phyloP scores from a whole-genome alignment of 371 early-diverging fungal species.

The Catenaria anguillulae region DNA sequence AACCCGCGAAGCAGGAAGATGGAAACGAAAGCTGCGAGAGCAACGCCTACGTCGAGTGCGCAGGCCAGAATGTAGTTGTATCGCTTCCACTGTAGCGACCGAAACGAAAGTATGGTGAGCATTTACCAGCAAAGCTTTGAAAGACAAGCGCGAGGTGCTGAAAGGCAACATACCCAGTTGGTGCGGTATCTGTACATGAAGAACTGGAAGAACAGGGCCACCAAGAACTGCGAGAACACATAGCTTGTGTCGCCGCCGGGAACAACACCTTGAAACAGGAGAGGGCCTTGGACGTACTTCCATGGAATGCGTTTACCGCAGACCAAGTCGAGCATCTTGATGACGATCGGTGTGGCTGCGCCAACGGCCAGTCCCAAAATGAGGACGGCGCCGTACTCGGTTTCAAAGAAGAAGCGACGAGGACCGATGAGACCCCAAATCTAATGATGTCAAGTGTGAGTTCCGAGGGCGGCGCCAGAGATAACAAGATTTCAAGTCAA shows the following conservation, averaged over 20 bases:
- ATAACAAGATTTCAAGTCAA: no score
- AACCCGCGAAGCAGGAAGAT: no score
- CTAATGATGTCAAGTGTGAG: no score
- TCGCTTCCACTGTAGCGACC: conserved; percentile 30
- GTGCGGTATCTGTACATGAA: conserved; percentile 33
- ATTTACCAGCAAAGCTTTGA: no score
- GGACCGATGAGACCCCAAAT: neutral
- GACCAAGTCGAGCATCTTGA: neutral
- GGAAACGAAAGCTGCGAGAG: no score
- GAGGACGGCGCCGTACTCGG: neutral
- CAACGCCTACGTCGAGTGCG: conserved; percentile 51
- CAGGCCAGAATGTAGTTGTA: conserved; percentile 61
- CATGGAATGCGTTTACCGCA: neutral
- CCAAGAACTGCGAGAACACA: conserved; percentile 34
- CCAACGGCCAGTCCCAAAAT: neutral
- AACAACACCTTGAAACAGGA: neutral
- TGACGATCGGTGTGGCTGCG: neutral
- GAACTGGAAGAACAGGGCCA: conserved; percentile 51
- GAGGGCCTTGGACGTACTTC: neutral
- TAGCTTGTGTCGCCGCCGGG: neutral
- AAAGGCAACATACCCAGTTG: conserved; percentile 27
- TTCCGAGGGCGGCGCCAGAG: no score
- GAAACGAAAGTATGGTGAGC: neutral
- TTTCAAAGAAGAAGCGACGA: neutral
- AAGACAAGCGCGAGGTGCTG: neutral